These are phyloP conservation scores for Aethionema arabicum DNA, from an alignment of 345 rosid genomes.

Conservation along the genomic window DNA sequence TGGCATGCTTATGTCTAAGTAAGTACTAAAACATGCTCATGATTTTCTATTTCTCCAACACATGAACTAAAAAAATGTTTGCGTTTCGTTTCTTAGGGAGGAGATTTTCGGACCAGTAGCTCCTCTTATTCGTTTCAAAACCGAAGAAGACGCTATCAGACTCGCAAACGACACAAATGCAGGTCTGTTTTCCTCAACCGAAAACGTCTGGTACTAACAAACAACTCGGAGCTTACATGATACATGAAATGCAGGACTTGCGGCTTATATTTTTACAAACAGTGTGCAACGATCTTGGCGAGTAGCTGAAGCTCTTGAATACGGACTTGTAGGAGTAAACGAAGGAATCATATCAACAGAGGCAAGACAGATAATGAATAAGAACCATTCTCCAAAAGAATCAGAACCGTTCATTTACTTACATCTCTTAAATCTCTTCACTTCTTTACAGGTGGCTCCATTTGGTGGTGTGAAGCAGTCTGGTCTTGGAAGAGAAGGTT, in stretches of 20 bases:
- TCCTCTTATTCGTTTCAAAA: slow-evolving; percentile 73
- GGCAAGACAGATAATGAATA: slow-evolving; percentile 43
- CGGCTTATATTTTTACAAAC: slow-evolving; percentile 90
- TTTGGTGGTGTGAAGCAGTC: slow-evolving; percentile 96
- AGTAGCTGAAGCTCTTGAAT: slow-evolving; percentile 91
- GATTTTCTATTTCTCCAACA: slow-evolving; percentile 1
- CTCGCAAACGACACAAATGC: slow-evolving; percentile 85
- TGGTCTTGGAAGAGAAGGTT: slow-evolving; percentile 97
- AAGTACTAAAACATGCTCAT: slow-evolving; percentile 25
- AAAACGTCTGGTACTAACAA: no score
- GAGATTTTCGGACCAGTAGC: slow-evolving; percentile 99
- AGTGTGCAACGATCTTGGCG: slow-evolving; percentile 87
- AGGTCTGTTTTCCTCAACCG: slow-evolving; percentile 43
- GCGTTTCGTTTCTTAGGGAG: slow-evolving; percentile 48
- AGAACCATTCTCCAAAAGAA: slow-evolving; percentile 12
- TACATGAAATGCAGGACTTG: slow-evolving; percentile 57
- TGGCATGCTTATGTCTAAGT: slow-evolving; percentile 82
- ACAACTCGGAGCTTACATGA: not conserved
- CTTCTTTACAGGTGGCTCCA: slow-evolving; percentile 77
- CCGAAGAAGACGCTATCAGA: slow-evolving; percentile 84
- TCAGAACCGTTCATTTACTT: slow-evolving; percentile 6
- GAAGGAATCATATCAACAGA: slow-evolving; percentile 95
- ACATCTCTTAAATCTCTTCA: slow-evolving; percentile 17
- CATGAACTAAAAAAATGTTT: slow-evolving; percentile 5
- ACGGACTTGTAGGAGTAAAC: slow-evolving; percentile 84